Percentiles rank a stretch among this genome's conserved stretches.
These are phyloP conservation scores for Didymella segeticola DNA, from an alignment of 2,329 filamentous ascomycete genomes.

Conservation along the genomic window DNA sequence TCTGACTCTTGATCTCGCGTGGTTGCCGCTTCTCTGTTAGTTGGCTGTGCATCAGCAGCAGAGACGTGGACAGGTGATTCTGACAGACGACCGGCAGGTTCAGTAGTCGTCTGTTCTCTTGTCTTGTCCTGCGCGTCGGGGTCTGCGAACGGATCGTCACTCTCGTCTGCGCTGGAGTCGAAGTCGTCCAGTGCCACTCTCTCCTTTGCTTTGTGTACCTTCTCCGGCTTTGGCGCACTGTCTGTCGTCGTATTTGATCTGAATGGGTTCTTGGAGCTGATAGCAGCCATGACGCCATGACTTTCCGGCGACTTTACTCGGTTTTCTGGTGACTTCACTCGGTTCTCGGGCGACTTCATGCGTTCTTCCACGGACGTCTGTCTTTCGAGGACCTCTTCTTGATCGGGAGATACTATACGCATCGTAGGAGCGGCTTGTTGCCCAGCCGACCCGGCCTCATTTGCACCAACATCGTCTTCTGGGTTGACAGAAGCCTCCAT, in stretches of 20 bases:
- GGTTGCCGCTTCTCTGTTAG: conserved; percentile 26
- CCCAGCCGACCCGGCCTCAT: conserved; percentile 19
- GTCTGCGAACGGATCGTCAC: conserved; percentile 54
- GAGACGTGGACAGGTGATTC: conserved; percentile 75
- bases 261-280: conserved; percentile 41
- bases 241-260: conserved; percentile 44
- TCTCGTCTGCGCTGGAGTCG: conserved; percentile 61
- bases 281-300: conserved; percentile 29
- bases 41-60: conserved; percentile 57
- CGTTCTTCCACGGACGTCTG: conserved; percentile 28
- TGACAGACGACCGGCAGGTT: conserved; percentile 53
- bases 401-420: conserved; percentile 45
- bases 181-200: conserved; percentile 75
- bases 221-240: conserved; percentile 61
- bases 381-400: neutral
- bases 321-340: neutral
- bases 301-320: conserved; percentile 26
- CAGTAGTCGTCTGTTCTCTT: conserved; percentile 23
- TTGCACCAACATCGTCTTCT: conserved; percentile 14
- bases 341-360: conserved; percentile 24
- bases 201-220: conserved; percentile 65
- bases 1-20: conserved; percentile 39
- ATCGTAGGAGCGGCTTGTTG: conserved; percentile 38
- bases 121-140: conserved; percentile 45
- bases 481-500: conserved; percentile 31